Evolutionary conservation across 2,329 filamentous ascomycete species (phyloP).

Genomic region (Diaporthe sp.): DNA sequence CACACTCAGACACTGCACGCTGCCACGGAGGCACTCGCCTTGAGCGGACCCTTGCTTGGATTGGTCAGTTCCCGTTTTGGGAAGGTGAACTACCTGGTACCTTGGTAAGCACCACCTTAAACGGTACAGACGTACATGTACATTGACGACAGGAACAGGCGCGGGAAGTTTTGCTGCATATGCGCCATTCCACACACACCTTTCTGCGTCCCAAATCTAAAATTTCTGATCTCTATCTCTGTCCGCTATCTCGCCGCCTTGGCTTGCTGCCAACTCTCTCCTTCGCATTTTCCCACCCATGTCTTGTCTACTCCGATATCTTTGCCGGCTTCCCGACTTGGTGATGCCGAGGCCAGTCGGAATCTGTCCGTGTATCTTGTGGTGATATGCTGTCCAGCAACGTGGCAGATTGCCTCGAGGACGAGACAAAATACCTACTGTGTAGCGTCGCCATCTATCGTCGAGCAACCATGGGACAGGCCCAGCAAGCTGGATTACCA

Average conservation of each 20-base stretch:
- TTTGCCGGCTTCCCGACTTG: conserved; percentile 2
- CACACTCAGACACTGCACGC: no score
- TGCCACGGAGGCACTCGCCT: not conserved
- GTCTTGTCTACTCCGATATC: not conserved
- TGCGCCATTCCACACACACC: conserved; percentile 10
- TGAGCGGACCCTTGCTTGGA: not conserved
- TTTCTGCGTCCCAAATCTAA: conserved; percentile 1
- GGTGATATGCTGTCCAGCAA: not conserved
- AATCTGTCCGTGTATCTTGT: not conserved
- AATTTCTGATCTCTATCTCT: conserved; percentile 1
- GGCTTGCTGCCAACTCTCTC: not conserved
- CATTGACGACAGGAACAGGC: not conserved
- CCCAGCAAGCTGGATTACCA: not conserved
- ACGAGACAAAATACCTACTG: not conserved
- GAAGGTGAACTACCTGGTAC: not conserved
- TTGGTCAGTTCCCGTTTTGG: conserved; percentile 10
- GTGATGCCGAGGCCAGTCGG: not conserved
- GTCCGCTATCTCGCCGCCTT: not conserved
- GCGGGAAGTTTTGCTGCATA: not conserved
- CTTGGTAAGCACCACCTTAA: not conserved
- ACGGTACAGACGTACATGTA: not conserved
- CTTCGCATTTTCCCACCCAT: conserved; percentile 3
- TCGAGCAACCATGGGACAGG: not conserved
- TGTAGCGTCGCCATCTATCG: not conserved
- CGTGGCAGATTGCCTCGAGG: not conserved